These are phyloP conservation scores for Triticum urartu DNA, from an alignment of 176 grass and related monocot genomes.

Conservation along the genomic window DNA sequence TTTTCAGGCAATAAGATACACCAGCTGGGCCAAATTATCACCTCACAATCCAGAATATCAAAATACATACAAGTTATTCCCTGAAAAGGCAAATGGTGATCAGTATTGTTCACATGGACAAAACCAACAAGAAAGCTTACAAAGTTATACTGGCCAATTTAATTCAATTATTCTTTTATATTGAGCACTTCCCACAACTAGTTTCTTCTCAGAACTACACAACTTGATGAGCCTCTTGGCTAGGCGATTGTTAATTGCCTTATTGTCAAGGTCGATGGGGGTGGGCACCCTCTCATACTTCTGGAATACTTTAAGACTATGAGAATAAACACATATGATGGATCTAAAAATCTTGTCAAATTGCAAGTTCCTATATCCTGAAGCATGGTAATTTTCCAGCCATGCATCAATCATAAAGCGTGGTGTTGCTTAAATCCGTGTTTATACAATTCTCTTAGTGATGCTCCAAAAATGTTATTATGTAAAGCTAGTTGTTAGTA, in stretches of 20 bases:
- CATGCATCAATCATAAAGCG: neutral
- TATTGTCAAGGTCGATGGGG: neutral
- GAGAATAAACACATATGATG: neutral
- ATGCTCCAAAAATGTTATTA: neutral
- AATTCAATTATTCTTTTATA: neutral
- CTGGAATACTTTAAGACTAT: neutral
- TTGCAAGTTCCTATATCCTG: neutral
- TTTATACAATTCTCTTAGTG: neutral
- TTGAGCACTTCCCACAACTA: too few species aligned
- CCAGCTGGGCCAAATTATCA: neutral
- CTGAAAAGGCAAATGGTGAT: neutral
- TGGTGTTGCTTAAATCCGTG: neutral
- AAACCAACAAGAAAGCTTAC: neutral
- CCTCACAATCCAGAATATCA: neutral
- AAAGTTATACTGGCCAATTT: neutral
- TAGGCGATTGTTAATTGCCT: neutral
- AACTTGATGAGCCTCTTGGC: neutral
- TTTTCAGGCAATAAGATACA: neutral
- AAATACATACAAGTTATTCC: neutral
- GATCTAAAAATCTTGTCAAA: neutral
- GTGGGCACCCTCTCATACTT: neutral
- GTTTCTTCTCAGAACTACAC: neutral
- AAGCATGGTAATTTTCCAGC: neutral
- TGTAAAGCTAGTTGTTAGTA: neutral
- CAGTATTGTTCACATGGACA: neutral